A percentile compares a stretch with the other conserved stretches of the same genome.
Conservation (phyloP, 1,139 yeast species). For the Suhomyces choctaworum region DNA sequence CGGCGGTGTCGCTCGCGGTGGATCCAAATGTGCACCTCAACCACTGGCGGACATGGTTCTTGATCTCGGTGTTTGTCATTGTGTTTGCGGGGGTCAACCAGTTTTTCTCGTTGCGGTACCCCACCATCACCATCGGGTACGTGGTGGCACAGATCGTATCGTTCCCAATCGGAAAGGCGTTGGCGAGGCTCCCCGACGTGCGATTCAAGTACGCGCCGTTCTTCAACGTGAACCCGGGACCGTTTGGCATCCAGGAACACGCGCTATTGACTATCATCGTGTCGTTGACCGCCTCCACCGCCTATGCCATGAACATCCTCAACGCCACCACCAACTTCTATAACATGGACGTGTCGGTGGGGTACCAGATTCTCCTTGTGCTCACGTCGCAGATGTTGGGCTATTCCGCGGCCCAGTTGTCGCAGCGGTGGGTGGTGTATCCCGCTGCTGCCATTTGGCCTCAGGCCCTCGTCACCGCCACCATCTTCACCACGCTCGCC, state of each 20-base stretch:
- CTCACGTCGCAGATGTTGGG: slow-evolving; percentile 26
- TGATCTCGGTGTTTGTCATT: slow-evolving; percentile 19
- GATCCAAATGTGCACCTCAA: slow-evolving; percentile 18
- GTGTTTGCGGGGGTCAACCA: slow-evolving; percentile 26
- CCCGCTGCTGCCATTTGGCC: slow-evolving; percentile 31
- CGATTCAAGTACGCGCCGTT: slow-evolving; percentile 20
- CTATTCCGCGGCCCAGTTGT: slow-evolving; percentile 24
- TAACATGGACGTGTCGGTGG: slow-evolving; percentile 40
- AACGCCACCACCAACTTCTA: slow-evolving; percentile 32
- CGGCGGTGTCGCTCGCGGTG: slow-evolving; percentile 18
- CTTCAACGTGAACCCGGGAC: slow-evolving; percentile 40
- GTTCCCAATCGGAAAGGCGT: slow-evolving; percentile 23
- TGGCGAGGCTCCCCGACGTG: slow-evolving; percentile 25
- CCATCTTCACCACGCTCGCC: slow-evolving; percentile 25
- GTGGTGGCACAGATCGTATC: slow-evolving; percentile 27
- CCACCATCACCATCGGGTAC: slow-evolving; percentile 23
- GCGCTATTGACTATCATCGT: slow-evolving; percentile 20
- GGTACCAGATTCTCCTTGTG: slow-evolving; percentile 20
- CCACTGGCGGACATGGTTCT: slow-evolving; percentile 22
- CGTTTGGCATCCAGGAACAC: slow-evolving; percentile 24
- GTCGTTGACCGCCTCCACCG: slow-evolving; percentile 19
- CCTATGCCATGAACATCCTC: slow-evolving; percentile 22
- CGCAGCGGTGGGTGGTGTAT: slow-evolving; percentile 26
- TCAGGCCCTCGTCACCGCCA: slow-evolving; percentile 24
- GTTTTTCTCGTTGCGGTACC: slow-evolving; percentile 27